Evolutionary conservation across 352 stramenopile species (phyloP).

Genomic region (Blastocystis sp.): DNA sequence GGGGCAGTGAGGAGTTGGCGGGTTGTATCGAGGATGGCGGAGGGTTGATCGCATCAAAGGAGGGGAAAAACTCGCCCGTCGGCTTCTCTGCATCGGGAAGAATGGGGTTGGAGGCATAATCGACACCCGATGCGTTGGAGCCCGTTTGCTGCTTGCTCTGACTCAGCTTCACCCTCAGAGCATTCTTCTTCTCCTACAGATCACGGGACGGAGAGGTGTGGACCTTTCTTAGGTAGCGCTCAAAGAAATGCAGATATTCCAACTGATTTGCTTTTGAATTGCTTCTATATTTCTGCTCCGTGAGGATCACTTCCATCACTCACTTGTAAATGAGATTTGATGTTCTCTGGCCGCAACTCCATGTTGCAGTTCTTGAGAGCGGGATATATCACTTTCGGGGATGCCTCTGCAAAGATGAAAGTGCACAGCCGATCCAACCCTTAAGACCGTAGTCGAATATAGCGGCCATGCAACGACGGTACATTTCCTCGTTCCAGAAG

Average conservation of each 20-base stretch:
- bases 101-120: too few relatives aligned
- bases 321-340: slow-evolving; percentile 67
- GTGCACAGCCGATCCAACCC: background rate
- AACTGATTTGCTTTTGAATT: slow-evolving; percentile 68
- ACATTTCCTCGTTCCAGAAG: slow-evolving; percentile 68
- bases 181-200: slow-evolving; percentile 53
- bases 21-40: background rate
- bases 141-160: background rate
- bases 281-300: slow-evolving; percentile 52
- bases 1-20: background rate
- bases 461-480: slow-evolving; percentile 58
- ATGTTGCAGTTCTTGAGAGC: slow-evolving; percentile 36
- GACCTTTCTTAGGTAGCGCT: slow-evolving; percentile 55
- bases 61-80: background rate
- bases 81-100: too few relatives aligned
- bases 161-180: background rate
- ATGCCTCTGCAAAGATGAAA: slow-evolving; percentile 27
- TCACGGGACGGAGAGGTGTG: background rate
- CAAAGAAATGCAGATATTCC: slow-evolving; percentile 63
- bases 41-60: too few relatives aligned
- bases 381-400: slow-evolving; percentile 66
- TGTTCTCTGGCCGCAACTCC: slow-evolving; percentile 55
- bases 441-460: slow-evolving; percentile 67
- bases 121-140: background rate
- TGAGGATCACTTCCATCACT: background rate